A percentile compares a stretch with the other conserved stretches of the same genome.
phyloP scores from a whole-genome alignment of 768 basidiomycete genomes.

The Rhodocollybia butyracea region DNA sequence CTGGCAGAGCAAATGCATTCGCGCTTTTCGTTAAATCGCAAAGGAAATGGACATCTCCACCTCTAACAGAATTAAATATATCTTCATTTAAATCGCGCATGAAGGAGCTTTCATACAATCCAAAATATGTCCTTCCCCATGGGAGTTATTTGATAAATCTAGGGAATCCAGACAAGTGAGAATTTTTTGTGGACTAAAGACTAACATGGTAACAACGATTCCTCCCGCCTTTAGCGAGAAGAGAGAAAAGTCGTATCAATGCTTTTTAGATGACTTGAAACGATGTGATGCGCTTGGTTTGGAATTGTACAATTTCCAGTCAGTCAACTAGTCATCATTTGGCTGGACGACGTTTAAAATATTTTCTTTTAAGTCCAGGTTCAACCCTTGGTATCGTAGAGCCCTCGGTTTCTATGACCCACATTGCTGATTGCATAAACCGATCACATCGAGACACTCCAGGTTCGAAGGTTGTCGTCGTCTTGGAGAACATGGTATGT shows the following conservation, averaged over 20 bases:
- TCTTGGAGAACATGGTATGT: constrained; percentile 82
- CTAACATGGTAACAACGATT: no score
- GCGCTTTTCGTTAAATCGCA: constrained; percentile 86
- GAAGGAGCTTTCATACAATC: constrained; percentile 56
- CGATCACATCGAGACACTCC: constrained; percentile 61
- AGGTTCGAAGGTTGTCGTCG: constrained; percentile 43
- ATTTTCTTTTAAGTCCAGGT: constrained; percentile 53
- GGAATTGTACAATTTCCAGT: constrained; percentile 84
- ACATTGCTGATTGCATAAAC: constrained; percentile 74
- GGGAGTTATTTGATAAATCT: constrained; percentile 86
- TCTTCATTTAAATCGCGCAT: constrained; percentile 58
- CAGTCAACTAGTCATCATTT: constrained; percentile 18
- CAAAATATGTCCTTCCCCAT: constrained; percentile 70
- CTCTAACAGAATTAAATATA: constrained; percentile 51
- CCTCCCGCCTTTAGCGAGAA: constrained; percentile 42
- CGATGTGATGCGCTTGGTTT: constrained; percentile 78
- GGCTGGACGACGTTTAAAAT: neutral
- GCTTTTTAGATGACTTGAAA: constrained; percentile 80
- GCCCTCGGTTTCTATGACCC: constrained; percentile 53
- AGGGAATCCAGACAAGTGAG: constrained; percentile 74
- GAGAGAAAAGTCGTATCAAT: constrained; percentile 67
- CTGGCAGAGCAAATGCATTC: constrained; percentile 70
- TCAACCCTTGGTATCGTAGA: constrained; percentile 75
- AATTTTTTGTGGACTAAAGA: constrained; percentile 1
- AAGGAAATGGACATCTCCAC: constrained; percentile 71